A percentile compares a stretch with the other conserved stretches of the same genome.
Evolutionary conservation across 495 filamentous ascomycete genomes (phyloP).

Genomic region (Amorphotheca resinae): DNA sequence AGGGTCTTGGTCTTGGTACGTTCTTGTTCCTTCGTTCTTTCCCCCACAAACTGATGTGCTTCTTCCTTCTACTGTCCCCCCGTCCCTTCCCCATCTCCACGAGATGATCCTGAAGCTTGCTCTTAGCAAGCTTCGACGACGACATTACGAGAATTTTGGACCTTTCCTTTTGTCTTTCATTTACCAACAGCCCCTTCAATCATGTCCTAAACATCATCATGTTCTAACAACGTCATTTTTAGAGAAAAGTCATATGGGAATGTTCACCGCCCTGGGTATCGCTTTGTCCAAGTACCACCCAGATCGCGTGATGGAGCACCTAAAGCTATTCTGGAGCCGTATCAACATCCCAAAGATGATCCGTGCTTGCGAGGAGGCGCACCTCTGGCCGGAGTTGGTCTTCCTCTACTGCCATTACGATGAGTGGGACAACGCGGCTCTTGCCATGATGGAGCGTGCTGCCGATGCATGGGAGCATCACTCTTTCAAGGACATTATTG

Average conservation of each 20-base stretch:
- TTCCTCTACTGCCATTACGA: conserved; percentile 99
- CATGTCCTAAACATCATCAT: too few species aligned
- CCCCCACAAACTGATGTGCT: conserved; percentile 51
- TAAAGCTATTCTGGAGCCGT: conserved; percentile 96
- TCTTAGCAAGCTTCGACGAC: too few species aligned
- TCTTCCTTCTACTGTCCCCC: conserved; percentile 2
- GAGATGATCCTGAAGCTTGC: not conserved
- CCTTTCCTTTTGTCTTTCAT: too few species aligned
- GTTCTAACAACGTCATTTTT: conserved; percentile 2
- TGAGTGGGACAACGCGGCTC: conserved; percentile 95
- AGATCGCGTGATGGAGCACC: conserved; percentile 94
- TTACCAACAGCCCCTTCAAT: too few species aligned
- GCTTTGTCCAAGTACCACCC: conserved; percentile 94
- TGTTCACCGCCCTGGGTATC: conserved; percentile 95
- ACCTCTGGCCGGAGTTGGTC: conserved; percentile 94
- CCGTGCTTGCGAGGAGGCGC: conserved; percentile 84
- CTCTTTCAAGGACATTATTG: conserved; percentile 97
- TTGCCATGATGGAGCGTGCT: conserved; percentile 98
- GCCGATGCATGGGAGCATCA: conserved; percentile 99
- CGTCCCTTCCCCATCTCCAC: not conserved
- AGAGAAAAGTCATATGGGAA: conserved; percentile 49
- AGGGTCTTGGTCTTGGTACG: conserved; percentile 66
- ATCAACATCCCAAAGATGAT: conserved; percentile 99
- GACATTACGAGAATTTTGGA: too few species aligned
- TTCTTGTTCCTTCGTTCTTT: not conserved